Conservation (phyloP, 805 yeast genomes). For the Blastobotrys robertii region DNA sequence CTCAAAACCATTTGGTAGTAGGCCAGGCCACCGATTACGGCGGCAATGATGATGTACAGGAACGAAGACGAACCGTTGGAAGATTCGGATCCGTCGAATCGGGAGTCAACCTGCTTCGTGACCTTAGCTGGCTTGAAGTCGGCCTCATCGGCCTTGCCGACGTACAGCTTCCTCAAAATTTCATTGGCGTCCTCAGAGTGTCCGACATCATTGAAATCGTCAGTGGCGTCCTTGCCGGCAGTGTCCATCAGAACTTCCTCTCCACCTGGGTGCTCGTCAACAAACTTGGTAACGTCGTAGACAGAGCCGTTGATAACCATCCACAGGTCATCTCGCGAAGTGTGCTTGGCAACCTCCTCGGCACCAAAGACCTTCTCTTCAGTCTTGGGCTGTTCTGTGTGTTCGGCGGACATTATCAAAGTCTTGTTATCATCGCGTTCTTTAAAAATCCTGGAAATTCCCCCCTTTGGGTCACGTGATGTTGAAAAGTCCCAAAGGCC, state of each 20-base stretch:
- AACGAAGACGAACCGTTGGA: slow-evolving; percentile 18
- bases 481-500: too few species aligned
- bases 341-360: slow-evolving; percentile 36
- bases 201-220: slow-evolving; percentile 77
- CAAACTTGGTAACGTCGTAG: slow-evolving; percentile 48
- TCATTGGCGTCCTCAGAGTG: slow-evolving; percentile 95
- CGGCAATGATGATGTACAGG: slow-evolving; percentile 21
- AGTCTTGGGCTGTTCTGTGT: background rate
- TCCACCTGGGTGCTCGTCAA: slow-evolving; percentile 73
- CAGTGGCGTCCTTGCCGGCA: slow-evolving; percentile 74
- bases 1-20: slow-evolving; percentile 17
- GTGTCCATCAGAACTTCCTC: slow-evolving; percentile 68
- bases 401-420: too few species aligned
- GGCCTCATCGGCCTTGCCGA: slow-evolving; percentile 67
- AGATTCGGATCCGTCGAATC: slow-evolving; percentile 14
- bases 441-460: too few species aligned
- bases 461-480: too few species aligned
- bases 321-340: slow-evolving; percentile 54
- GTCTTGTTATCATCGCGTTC: too few species aligned
- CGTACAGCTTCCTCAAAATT: slow-evolving; percentile 51
- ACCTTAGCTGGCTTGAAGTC: slow-evolving; percentile 21
- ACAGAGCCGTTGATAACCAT: slow-evolving; percentile 62
- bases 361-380: slow-evolving; percentile 22
- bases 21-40: slow-evolving; percentile 28
- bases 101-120: slow-evolving; percentile 1